A percentile compares a stretch with the other conserved stretches of the same genome.
These are phyloP conservation scores for Dothideomycetes sp. DNA, from an alignment of 2,329 filamentous ascomycete species.

Conservation along the genomic window DNA sequence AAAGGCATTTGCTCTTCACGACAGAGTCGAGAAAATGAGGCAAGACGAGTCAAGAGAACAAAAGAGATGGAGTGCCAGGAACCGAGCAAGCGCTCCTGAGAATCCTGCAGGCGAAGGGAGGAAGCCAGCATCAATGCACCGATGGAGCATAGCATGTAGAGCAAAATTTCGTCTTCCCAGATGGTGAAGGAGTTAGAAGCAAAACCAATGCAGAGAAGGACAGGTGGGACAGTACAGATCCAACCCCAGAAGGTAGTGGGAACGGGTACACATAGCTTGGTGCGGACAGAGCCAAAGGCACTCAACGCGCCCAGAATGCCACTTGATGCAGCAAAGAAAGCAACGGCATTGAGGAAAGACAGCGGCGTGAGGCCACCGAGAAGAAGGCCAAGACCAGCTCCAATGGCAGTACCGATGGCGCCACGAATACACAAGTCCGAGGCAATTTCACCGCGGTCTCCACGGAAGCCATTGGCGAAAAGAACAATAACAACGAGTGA, in stretches of 20 bases:
- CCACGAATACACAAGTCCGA: conserved; percentile 44
- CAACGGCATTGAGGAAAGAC: conserved; percentile 31
- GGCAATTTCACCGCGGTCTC: conserved; percentile 45
- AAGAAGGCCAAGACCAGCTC: conserved; percentile 23
- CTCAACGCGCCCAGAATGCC: conserved; percentile 32
- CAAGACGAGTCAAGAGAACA: conserved; percentile 64
- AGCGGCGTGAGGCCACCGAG: conserved; percentile 22
- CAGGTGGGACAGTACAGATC: conserved; percentile 68
- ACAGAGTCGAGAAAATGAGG: conserved; percentile 84
- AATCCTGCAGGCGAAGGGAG: conserved; percentile 61
- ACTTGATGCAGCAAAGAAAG: conserved; percentile 33
- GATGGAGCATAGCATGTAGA: conserved; percentile 87
- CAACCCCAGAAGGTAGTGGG: conserved; percentile 83
- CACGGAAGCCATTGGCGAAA: conserved; percentile 55
- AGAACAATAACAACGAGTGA: conserved; percentile 61
- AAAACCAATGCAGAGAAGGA: conserved; percentile 87
- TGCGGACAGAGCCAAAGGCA: conserved; percentile 33
- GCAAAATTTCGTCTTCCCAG: conserved; percentile 91
- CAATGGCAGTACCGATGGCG: conserved; percentile 28
- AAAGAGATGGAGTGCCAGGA: conserved; percentile 82
- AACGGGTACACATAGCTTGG: conserved; percentile 43
- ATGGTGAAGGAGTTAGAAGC: conserved; percentile 98
- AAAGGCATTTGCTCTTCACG: conserved; percentile 98
- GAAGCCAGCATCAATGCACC: conserved; percentile 65
- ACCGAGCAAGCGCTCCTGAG: conserved; percentile 62